Evolutionary conservation across 306 rosid species (phyloP).

Genomic region (Inga leiocalycina): DNA sequence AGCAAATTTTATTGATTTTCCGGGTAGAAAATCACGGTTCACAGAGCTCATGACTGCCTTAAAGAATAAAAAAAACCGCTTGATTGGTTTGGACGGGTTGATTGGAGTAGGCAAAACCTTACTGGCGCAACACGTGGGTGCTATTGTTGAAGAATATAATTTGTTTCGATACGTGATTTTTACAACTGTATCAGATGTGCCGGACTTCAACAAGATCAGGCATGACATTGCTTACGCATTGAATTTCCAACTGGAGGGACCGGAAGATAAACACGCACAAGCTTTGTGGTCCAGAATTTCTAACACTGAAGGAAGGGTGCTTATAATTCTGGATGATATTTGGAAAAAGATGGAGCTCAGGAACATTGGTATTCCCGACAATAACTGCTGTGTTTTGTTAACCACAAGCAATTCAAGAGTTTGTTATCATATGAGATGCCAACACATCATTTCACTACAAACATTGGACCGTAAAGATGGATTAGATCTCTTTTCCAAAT

Average conservation of each 20-base stretch:
- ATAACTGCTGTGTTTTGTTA: constrained; percentile 6
- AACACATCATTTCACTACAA: neutral
- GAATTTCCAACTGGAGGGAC: neutral
- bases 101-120: no score
- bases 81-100: no score
- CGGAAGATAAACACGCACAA: neutral
- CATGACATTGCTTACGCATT: neutral
- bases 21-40: no score
- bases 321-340: neutral
- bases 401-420: neutral
- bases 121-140: no score
- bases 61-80: no score
- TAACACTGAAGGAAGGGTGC: neutral
- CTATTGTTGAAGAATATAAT: no score
- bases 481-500: neutral
- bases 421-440: constrained; percentile 2
- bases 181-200: no score
- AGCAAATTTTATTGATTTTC: no score
- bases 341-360: neutral
- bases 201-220: no score
- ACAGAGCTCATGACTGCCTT: no score
- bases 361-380: constrained; percentile 26
- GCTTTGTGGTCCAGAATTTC: neutral
- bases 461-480: constrained; percentile 8
- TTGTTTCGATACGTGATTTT: no score